Base-by-base conservation (phyloP, 2,329 filamentous ascomycete species). In the Colletotrichum scovillei region DNA sequence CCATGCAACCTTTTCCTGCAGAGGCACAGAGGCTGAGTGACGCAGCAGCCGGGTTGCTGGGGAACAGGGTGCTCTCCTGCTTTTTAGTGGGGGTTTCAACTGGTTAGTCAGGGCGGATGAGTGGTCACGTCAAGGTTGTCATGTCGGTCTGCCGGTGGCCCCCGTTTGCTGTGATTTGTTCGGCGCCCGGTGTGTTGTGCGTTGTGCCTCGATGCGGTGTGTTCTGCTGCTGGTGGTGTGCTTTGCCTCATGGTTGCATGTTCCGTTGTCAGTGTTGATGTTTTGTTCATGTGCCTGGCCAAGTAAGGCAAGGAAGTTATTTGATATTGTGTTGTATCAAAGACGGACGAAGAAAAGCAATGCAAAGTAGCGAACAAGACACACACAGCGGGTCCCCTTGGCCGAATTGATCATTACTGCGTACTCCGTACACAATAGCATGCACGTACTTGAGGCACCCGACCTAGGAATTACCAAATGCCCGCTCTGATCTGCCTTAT, bases 1-100 rank as follows among this genome's bases (percentile, higher is more conserved):
- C 42, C 42, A 46, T 46, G 19, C 42, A 19, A 14, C n/a, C 62
- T 30, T 62, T 52, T 38, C 52, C 38, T 49, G 30, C 6, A 28
- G 26, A 24, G 22, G 46, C 38, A 24, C 6, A 28, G 26, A 24
- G 22, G 46, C 38, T 58, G 38, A 72, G 53, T 67, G 72, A 60
- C 35, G 55, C 63, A 60, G 64, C 71, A 57, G 57, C 62, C 26
- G 35, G 59, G 73, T 73, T 74, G 73, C 73, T 74, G 65, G 73
- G 73, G 69, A 74, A 74, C 69, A 73, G 65, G 60, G 69, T 64
- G 46, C 55, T 59, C 38, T 60, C 72, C 56, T 60, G 56, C 22
- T 62, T 63, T 63, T 30, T 58, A 63, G 64, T 60, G 66, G 69
- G 69, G 63, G 35, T 7, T 46, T 46, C 19, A 5, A 5, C 35